Evolutionary conservation across 1,139 yeast species (phyloP).

Genomic region (Blastobotrys indianensis): DNA sequence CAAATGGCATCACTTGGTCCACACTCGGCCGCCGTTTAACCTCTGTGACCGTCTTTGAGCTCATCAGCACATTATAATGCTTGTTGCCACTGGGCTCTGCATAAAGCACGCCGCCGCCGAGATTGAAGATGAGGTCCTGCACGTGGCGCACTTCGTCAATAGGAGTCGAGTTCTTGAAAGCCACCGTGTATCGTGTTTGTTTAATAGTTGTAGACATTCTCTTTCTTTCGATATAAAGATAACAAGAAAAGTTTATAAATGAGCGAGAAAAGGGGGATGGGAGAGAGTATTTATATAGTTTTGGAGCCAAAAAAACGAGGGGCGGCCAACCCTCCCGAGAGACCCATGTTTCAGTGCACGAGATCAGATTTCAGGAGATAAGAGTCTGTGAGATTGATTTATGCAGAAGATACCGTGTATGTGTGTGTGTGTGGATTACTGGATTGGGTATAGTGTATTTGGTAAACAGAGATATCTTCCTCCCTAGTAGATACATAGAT

Average conservation of each 20-base stretch:
- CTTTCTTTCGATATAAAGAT: too few species aligned
- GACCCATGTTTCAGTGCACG: not conserved
- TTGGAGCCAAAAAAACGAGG: not conserved
- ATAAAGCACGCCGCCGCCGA: constrained; percentile 12
- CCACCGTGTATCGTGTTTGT: constrained; percentile 6
- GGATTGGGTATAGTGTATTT: too few species aligned
- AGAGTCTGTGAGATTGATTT: too few species aligned
- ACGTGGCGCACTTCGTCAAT: constrained; percentile 7
- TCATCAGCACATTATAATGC: constrained; percentile 10
- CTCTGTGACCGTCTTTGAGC: constrained; percentile 4
- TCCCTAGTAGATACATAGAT: too few species aligned
- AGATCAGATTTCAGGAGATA: too few species aligned
- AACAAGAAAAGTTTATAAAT: not conserved
- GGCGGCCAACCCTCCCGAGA: too few species aligned
- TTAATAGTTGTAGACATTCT: not conserved
- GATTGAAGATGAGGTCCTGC: constrained; percentile 4
- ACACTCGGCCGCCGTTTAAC: constrained; percentile 1
- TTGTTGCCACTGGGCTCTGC: constrained; percentile 2
- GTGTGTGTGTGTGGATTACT: too few species aligned
- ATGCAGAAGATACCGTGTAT: too few species aligned
- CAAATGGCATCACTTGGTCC: constrained; percentile 4
- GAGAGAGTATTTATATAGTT: not conserved
- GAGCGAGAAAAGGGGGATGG: not conserved
- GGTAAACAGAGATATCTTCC: too few species aligned
- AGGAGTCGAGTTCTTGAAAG: constrained; percentile 8